Conservation (phyloP, 768 basidiomycete genomes). For the Russula dissimulans region DNA sequence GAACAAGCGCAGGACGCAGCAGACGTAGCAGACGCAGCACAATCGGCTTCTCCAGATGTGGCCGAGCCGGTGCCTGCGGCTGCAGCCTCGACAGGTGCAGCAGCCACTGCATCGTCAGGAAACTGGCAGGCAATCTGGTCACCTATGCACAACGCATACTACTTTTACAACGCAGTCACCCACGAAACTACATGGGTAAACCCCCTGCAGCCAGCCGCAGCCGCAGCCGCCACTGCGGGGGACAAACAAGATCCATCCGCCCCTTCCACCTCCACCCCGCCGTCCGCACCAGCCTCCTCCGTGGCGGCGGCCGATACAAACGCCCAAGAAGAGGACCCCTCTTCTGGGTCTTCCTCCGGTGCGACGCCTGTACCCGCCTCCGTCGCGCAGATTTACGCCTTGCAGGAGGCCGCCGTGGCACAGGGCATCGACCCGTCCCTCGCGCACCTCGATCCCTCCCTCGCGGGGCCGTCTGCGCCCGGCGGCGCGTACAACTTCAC, state of each 20-base stretch:
- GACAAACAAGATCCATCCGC: constrained; percentile 6
- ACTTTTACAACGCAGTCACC: constrained; percentile 71
- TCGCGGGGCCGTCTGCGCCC: constrained; percentile 31
- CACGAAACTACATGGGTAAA: constrained; percentile 81
- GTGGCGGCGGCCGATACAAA: constrained; percentile 23
- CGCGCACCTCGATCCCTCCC: constrained; percentile 70
- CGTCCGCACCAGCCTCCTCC: constrained; percentile 21
- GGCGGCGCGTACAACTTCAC: constrained; percentile 37
- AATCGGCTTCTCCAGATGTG: neutral
- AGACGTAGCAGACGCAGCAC: neutral
- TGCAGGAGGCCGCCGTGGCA: constrained; percentile 63
- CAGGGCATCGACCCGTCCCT: constrained; percentile 80
- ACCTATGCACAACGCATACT: constrained; percentile 70
- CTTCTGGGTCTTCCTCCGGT: constrained; percentile 24
- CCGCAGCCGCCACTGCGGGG: neutral
- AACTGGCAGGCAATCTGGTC: constrained; percentile 79
- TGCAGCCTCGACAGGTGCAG: constrained; percentile 3
- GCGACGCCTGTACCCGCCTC: constrained; percentile 19
- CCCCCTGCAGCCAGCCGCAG: constrained; percentile 39
- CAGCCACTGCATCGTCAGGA: constrained; percentile 18
- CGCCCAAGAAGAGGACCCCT: constrained; percentile 17
- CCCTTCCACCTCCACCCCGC: neutral
- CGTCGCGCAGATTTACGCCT: constrained; percentile 33
- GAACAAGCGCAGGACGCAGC: neutral
- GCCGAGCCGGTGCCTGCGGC: neutral